Evolutionary conservation across 345 rosid species (phyloP), one percentile per base, ranked within the genome.

Genomic region (Excoecaria cochinchinensis): DNA sequence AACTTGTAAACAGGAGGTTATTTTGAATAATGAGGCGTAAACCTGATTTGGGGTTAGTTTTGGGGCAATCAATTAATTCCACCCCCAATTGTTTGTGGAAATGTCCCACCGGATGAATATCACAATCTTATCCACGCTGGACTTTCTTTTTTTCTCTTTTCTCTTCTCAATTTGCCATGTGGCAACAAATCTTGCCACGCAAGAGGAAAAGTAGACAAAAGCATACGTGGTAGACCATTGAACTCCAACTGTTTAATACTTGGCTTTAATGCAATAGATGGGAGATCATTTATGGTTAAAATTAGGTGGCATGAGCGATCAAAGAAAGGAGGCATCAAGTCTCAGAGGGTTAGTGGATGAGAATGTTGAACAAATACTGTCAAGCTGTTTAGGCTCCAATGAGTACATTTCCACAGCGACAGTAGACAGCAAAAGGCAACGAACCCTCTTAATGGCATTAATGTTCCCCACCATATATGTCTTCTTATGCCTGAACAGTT

Each of bases 371-470:
- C 74, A 71, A 4, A 14, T 59, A 53, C 53, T 22, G 59, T 74
- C 72, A 74, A 11, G 36, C 15, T 31, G 14, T 3, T 56, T 40
- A 44, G 75, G 72, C 72, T 64, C 69, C 73, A 62, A 53, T 72
- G 58, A 76, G 57, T 56, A 57, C 62, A 56, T 67, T 57, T 12
- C 55, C 65, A 47, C 10, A 39, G 59, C 16, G 76, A 71, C 73
- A 17, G 47, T 15, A 42, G 85, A 82, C 38, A 14, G 74, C 51
- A 25, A 77, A 65, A 74, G 60, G 42, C 74, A 75, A 76, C 83
- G 47, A 81, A 74, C 76, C 67, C 59, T 71, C 73, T 79, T 81
- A 79, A 84, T 79, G 78, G 69, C 81, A 50, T 14, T 77, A n/a
- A 75, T 68, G 22, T 60, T 74, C 44, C 13, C 48, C 57, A 53